Evolutionary conservation across 192 early-diverging fungal genomes (phyloP), one percentile per base, ranked within the genome.

Genomic region (Linnemannia elongata): DNA sequence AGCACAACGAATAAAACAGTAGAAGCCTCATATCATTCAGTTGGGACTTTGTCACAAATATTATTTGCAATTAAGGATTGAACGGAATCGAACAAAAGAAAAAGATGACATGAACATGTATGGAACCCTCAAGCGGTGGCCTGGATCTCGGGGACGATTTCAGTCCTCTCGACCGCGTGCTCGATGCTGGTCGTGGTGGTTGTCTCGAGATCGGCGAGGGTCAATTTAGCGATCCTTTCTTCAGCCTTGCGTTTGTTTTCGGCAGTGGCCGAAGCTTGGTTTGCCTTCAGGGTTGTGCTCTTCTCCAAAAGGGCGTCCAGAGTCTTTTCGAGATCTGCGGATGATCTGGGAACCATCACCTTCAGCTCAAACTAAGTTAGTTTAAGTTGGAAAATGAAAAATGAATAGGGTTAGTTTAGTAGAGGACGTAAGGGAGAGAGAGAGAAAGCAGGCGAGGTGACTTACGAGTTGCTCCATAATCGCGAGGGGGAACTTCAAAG

Each of bases 181-280:
- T 79, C 74, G 33, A 60, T 52, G 13, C 47, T 36, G 2, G 49
- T n/a, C 12, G 12, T 39, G 33, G 52, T n/a, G 80, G 75, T 75
- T 79, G 85, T 33, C 85, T 88, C 36, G 85, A 78, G 52, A 85
- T 82, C 82, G 18, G 42, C 33, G 12, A 72, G 17, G 60, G 69
- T 90, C 85, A 79, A 54, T 27, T 79, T 79, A 22, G 92, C 94
- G 78, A 98, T 94, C 89, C 93, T 94, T 47, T 92, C 95, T 88
- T 97, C 93, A 42, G 95, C 97, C 82, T 93, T 94, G 75, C 89
- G 92, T 91, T 95, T 97, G 90, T 97, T 97, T 82, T 94, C 94
- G 15, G 86, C 92, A 54, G 96, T 97, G 30, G 91, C 91, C 49
- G 88, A 89, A 36, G 91, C 93, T 88, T 96, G 95, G 78, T 94